Percentiles rank a stretch among this genome's conserved stretches.
These are phyloP conservation scores for Coffea humblotiana DNA, from an alignment of 305 asterid genomes.

Conservation along the genomic window DNA sequence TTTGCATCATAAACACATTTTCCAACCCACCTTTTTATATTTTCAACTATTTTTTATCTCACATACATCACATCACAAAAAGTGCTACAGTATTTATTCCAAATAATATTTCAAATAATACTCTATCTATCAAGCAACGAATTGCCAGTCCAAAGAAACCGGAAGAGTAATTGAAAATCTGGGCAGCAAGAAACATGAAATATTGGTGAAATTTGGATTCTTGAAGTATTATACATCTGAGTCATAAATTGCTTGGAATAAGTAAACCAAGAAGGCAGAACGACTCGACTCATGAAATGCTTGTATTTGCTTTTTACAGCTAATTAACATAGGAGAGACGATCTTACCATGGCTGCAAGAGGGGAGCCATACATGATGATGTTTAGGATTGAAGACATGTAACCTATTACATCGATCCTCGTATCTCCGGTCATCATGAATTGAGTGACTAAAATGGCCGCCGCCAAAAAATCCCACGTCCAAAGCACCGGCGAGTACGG, in stretches of 20 bases:
- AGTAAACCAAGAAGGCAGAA: background rate
- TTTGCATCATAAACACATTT: no score
- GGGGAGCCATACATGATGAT: slow-evolving; percentile 81
- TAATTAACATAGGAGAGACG: background rate
- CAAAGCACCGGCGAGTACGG: slow-evolving; percentile 34
- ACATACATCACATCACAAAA: no score
- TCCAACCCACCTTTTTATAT: no score
- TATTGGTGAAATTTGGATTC: background rate
- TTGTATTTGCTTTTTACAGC: background rate
- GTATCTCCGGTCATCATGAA: slow-evolving; percentile 37
- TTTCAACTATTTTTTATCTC: no score
- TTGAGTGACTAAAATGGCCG: slow-evolving; percentile 29
- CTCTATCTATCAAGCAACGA: no score
- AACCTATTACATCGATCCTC: slow-evolving; percentile 56
- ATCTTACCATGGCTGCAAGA: slow-evolving; percentile 63
- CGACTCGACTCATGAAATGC: no score
- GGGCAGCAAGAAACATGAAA: background rate
- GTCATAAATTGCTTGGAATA: background rate
- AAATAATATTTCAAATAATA: no score
- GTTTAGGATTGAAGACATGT: slow-evolving; percentile 54
- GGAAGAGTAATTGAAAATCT: background rate
- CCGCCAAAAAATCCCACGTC: slow-evolving; percentile 45
- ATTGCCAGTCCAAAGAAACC: no score
- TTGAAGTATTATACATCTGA: background rate
- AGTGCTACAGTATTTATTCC: no score